A percentile compares a stretch with the other conserved stretches of the same genome.
These are phyloP conservation scores for Echinochloa phyllopogon DNA, from an alignment of 176 grass and related monocot genomes.

Conservation along the genomic window DNA sequence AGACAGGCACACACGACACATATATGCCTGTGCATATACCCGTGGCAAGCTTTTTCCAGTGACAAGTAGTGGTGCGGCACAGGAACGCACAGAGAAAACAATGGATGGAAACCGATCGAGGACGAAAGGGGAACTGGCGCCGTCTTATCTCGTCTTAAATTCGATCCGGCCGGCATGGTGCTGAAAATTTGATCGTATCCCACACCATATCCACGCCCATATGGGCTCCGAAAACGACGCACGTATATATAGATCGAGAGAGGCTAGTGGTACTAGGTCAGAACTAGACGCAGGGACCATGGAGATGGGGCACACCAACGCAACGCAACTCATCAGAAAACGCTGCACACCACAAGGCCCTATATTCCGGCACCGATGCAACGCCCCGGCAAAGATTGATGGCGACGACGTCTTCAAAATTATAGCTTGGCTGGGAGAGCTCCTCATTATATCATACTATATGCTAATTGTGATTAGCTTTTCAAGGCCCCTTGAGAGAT, in stretches of 20 bases:
- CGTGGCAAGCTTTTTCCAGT: not conserved
- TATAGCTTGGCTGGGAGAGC: too few relatives aligned
- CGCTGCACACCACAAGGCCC: too few relatives aligned
- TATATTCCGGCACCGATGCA: too few relatives aligned
- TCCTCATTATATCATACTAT: too few relatives aligned
- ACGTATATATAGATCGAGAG: not conserved
- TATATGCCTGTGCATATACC: not conserved
- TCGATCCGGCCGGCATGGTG: slow-evolving; percentile 6
- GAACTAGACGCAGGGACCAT: not conserved
- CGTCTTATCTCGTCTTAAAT: not conserved
- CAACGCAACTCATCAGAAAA: too few relatives aligned
- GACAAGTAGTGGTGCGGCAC: not conserved
- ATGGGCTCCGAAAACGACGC: not conserved
- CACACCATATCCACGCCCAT: not conserved
- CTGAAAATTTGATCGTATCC: slow-evolving; percentile 11
- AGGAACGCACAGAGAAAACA: not conserved
- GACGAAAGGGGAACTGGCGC: not conserved
- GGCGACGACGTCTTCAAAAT: too few relatives aligned
- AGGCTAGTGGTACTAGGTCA: slow-evolving; percentile 10
- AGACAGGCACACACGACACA: not conserved
- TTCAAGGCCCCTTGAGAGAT: too few relatives aligned
- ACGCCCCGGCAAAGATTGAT: too few relatives aligned
- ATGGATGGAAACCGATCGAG: not conserved
- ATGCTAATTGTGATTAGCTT: too few relatives aligned
- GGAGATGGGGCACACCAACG: not conserved